Evolutionary conservation across 306 rosid species (phyloP).

Genomic region (Pachyrhizus erosus): DNA sequence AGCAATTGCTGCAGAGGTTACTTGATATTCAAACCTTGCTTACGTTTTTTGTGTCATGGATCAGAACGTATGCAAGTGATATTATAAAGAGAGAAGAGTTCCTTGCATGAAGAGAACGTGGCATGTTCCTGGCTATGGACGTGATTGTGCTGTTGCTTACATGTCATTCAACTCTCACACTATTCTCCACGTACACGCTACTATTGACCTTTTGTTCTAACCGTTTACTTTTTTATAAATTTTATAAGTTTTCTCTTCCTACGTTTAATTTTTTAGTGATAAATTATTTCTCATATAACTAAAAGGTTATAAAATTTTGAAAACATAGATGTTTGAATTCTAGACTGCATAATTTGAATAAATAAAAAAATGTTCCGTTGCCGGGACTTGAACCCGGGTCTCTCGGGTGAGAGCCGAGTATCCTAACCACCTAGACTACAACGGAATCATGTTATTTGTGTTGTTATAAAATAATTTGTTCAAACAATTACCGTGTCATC

Average conservation of each 20-base stretch:
- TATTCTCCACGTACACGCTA: constrained; percentile 37
- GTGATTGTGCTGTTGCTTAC: constrained; percentile 38
- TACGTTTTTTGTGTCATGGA: neutral
- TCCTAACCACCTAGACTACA: constrained; percentile 54
- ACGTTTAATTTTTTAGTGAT: neutral
- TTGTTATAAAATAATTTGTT: too few relatives aligned
- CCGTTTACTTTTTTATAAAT: neutral
- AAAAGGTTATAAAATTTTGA: neutral
- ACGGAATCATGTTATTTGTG: neutral
- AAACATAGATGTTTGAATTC: too few relatives aligned
- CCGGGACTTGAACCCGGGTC: constrained; percentile 51
- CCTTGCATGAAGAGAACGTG: constrained; percentile 86
- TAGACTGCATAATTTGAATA: neutral
- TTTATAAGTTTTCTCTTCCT: too few relatives aligned
- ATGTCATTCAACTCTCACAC: neutral
- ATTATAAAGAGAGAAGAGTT: constrained; percentile 34
- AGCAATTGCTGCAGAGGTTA: neutral
- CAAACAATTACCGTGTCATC: too few relatives aligned
- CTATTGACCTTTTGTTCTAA: neutral
- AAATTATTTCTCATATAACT: neutral
- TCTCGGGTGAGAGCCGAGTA: constrained; percentile 48
- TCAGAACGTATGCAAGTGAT: neutral
- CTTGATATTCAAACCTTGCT: neutral
- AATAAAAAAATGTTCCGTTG: constrained; percentile 1
- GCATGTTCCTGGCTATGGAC: constrained; percentile 42